Evolutionary conservation across 2,329 filamentous ascomycete species (phyloP).

Genomic region (Fusarium marasasianum): DNA sequence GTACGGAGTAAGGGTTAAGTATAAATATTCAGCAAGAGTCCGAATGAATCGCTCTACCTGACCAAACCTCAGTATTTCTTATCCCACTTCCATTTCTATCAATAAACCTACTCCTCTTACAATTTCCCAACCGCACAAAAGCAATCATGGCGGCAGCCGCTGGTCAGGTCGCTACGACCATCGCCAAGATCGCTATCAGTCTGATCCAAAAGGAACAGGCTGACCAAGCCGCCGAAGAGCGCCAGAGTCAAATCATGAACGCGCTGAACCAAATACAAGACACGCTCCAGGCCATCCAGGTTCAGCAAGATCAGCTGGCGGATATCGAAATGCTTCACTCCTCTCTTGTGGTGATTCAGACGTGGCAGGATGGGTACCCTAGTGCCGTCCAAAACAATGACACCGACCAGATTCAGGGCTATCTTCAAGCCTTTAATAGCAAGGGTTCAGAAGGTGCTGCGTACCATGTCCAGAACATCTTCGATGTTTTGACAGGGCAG

Average conservation of each 20-base stretch:
- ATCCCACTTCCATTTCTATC: not conserved
- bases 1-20: too few species aligned
- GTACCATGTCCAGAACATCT: not conserved
- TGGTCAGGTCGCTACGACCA: fast-evolving
- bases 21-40: not conserved
- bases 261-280: not conserved
- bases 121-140: fast-evolving
- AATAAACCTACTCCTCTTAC: not conserved
- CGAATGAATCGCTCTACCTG: not conserved
- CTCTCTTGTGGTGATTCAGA: not conserved
- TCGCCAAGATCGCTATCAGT: not conserved
- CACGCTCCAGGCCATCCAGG: fast-evolving
- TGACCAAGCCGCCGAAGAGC: fast-evolving
- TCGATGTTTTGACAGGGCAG: not conserved
- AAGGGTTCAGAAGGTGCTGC: fast-evolving
- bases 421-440: not conserved
- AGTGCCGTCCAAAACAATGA: fast-evolving
- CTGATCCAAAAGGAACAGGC: not conserved
- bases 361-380: not conserved
- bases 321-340: not conserved
- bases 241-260: not conserved
- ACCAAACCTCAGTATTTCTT: too few species aligned
- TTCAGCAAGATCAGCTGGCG: fast-evolving
- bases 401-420: fast-evolving
- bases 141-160: not conserved